Percentiles rank a stretch among this genome's conserved stretches.
Conservation (phyloP, 2,329 filamentous ascomycete genomes). For the Rhexocercosporidium sp. region DNA sequence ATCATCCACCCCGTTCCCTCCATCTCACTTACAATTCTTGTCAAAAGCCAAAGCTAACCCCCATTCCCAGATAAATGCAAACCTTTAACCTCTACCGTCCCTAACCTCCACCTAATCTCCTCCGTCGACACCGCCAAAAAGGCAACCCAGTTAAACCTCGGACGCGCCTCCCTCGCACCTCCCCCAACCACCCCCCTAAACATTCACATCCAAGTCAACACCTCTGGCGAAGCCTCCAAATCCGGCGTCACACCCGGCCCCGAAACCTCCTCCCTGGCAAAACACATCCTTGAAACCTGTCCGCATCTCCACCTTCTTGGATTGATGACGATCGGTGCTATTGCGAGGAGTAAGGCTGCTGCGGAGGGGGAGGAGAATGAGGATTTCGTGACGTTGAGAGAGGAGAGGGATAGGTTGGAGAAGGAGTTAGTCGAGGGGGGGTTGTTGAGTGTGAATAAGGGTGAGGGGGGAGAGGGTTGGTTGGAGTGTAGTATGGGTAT, state of each 20-base stretch:
- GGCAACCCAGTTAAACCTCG: slow-evolving; percentile 78
- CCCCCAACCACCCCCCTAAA: slow-evolving; percentile 43
- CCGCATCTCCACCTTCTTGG: slow-evolving; percentile 77
- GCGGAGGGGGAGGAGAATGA: slow-evolving; percentile 84
- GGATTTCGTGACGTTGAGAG: slow-evolving; percentile 75
- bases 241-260: slow-evolving; percentile 76
- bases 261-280: slow-evolving; percentile 68
- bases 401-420: slow-evolving; percentile 74
- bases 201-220: slow-evolving; percentile 95
- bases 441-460: slow-evolving; percentile 76
- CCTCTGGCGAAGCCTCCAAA: slow-evolving; percentile 85
- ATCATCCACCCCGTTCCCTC: no score
- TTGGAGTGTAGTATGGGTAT: slow-evolving; percentile 98
- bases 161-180: slow-evolving; percentile 65
- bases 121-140: slow-evolving; percentile 91
- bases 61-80: slow-evolving; percentile 78
- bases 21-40: not conserved
- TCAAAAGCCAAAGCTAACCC: not conserved
- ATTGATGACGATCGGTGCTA: slow-evolving; percentile 97
- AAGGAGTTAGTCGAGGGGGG: slow-evolving; percentile 60
- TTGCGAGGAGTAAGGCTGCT: slow-evolving; percentile 79
- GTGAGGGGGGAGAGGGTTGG: slow-evolving; percentile 52
- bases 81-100: slow-evolving; percentile 78
- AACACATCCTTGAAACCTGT: slow-evolving; percentile 71
- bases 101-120: slow-evolving; percentile 89